Evolutionary conservation across 768 basidiomycete genomes (phyloP), one percentile per base, ranked within the genome.

Genomic region (Podaxis pistillaris): DNA sequence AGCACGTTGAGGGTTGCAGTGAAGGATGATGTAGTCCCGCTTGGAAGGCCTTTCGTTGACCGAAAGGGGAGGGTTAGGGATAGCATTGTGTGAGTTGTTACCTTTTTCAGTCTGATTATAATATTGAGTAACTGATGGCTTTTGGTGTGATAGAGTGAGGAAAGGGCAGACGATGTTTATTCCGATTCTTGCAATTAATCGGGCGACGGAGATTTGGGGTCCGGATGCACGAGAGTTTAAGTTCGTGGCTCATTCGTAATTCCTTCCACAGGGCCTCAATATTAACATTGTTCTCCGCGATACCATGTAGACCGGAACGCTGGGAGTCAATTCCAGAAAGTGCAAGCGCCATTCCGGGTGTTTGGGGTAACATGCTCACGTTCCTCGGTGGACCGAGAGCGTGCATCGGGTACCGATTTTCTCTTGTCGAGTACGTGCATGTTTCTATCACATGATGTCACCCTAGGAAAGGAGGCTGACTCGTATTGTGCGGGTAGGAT

Each of bases 371-470:
- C 66, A 68, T 85, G 64, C 68, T 89, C 38, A 80, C 84, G 0
- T 91, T 91, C 78, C 66, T 87, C 2, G 86, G 85, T 36, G 89
- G 89, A 4, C 84, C 86, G 15, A 79, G 81, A 19, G 79, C 86
- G 0, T 90, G 88, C 64, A 88, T 90, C 37, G 87, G 87, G 0
- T 89, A 83, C 68, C 81, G 84, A 2, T 89, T 89, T 68, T 78
- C 88, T 13, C 70, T 89, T 19, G 74, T 82, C n/a, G 86, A 86
- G 84, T 86, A 63, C 46, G 84, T 78, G 1, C 38, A 4, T 37
- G 22, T 30, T 40, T 47, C 49, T 30, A 7, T 47, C 36, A 24
- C 1, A 19, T n/a, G 12, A 33, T 6, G 13, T 22, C 19, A 24
- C 4, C 2, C 7, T 22, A 19, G 33, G 22, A 5, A 49, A 56